Percentiles rank a stretch among this genome's conserved stretches.
Conservation (phyloP, 2,329 filamentous ascomycete species). For the Fusarium praegraminearum region DNA sequence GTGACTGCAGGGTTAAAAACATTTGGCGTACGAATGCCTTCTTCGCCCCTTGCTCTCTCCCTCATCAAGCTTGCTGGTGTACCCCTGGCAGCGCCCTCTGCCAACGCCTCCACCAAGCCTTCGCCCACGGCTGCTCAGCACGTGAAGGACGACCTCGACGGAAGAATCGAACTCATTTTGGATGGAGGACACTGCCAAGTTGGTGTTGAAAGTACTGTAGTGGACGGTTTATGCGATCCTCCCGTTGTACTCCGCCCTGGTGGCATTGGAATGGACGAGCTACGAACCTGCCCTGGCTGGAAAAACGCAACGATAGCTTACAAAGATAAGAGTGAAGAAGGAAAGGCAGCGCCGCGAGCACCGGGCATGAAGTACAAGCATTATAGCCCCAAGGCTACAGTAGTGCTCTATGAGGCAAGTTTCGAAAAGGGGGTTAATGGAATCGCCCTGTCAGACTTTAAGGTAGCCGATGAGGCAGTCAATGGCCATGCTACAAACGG, state of each 20-base stretch:
- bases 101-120: slow-evolving; percentile 93
- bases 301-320: slow-evolving; percentile 82
- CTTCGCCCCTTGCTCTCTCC: slow-evolving; percentile 83
- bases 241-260: slow-evolving; percentile 88
- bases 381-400: slow-evolving; percentile 90
- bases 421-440: slow-evolving; percentile 53
- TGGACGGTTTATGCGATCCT: slow-evolving; percentile 86
- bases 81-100: slow-evolving; percentile 90
- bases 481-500: slow-evolving; percentile 44
- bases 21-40: slow-evolving; percentile 92
- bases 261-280: slow-evolving; percentile 84
- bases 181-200: slow-evolving; percentile 90
- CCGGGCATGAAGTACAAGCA: slow-evolving; percentile 99
- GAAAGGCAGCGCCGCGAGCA: slow-evolving; percentile 76
- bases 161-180: slow-evolving; percentile 85
- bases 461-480: slow-evolving; percentile 35
- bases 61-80: slow-evolving; percentile 83
- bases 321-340: slow-evolving; percentile 77
- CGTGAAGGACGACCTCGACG: slow-evolving; percentile 85
- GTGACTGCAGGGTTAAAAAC: slow-evolving; percentile 87
- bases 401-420: slow-evolving; percentile 80
- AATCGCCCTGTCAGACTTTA: slow-evolving; percentile 53
- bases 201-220: slow-evolving; percentile 96
- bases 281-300: slow-evolving; percentile 83
- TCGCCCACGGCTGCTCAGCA: slow-evolving; percentile 92